A percentile compares a stretch with the other conserved stretches of the same genome.
phyloP scores from a whole-genome alignment of 345 rosid species.

The Arabidopsis suecica region DNA sequence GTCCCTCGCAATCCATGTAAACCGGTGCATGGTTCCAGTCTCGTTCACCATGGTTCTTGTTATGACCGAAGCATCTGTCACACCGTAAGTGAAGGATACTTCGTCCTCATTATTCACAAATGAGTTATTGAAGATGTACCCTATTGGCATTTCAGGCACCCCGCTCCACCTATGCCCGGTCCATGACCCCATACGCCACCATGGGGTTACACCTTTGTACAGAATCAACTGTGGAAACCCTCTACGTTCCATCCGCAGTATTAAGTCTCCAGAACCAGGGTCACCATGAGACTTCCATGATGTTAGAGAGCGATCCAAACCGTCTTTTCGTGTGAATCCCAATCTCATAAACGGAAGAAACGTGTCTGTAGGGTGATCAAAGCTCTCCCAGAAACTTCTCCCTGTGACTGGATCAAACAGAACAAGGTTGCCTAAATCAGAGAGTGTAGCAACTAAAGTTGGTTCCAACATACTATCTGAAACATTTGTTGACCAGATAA shows the following conservation, averaged over 20 bases:
- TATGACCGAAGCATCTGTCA: slow-evolving; percentile 42
- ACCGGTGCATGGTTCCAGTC: slow-evolving; percentile 52
- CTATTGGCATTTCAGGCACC: slow-evolving; percentile 57
- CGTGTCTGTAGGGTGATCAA: slow-evolving; percentile 69
- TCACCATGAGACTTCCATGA: slow-evolving; percentile 63
- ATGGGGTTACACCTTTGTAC: slow-evolving; percentile 37
- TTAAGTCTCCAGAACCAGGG: slow-evolving; percentile 53
- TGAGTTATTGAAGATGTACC: slow-evolving; percentile 43
- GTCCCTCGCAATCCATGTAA: slow-evolving; percentile 52
- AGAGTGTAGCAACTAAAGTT: slow-evolving; percentile 51
- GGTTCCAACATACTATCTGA: background rate
- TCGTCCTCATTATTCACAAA: slow-evolving; percentile 48
- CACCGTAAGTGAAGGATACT: slow-evolving; percentile 42
- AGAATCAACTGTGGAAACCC: slow-evolving; percentile 58
- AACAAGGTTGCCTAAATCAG: slow-evolving; percentile 70
- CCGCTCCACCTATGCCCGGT: slow-evolving; percentile 69
- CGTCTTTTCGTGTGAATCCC: slow-evolving; percentile 51
- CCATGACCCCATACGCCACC: slow-evolving; percentile 70
- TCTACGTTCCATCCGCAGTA: slow-evolving; percentile 44
- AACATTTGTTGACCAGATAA: slow-evolving; percentile 34
- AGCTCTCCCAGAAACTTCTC: slow-evolving; percentile 67
- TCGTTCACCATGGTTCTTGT: slow-evolving; percentile 59
- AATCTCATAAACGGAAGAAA: slow-evolving; percentile 65
- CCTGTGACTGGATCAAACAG: slow-evolving; percentile 41
- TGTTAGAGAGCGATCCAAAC: slow-evolving; percentile 48